Base-by-base conservation (phyloP, 106 monocot genomes). In the Dendrobium nobile region DNA sequence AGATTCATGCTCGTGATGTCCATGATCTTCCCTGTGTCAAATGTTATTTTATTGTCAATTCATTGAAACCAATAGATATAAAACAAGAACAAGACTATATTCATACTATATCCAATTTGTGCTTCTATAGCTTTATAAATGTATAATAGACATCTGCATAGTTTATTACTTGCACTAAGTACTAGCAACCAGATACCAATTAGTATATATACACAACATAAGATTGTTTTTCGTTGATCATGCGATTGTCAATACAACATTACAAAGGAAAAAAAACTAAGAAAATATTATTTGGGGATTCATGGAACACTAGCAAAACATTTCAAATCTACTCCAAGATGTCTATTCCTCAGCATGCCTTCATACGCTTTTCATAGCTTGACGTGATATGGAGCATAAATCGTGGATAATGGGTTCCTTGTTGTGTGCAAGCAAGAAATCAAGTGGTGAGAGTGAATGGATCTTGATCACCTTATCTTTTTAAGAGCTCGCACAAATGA, bases 1-100 rank as follows among this genome's bases (percentile, higher is more conserved):
- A 51, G 95, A 90, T 58, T 92, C 95, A 78, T 95, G 95, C 7
- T 92, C 92, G 81, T 95, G 92, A 54, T 95, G 98, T 56, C 98
- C 98, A 54, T 95, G 91, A 76, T 91, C 86, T 13, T 95, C 98
- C 89, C 98, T 98, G 88, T 55, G 48, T 54, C 13, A 85, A 77
- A 80, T 47, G 19, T 26, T 9, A 55, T 24, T 51, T 44, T 67
- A 72, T 77, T 47, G 9, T 15, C 15, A 83, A 72, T 59, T 58
- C 48, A 72, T 45, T 44, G 51, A 83, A 41, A 75, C 24, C 44
- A 44, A 31, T 42, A 2, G 20, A 74, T 42, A 74, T 42, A 43
- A 70, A 70, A 16, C 33, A 37, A 37, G 33, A 33, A 70, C 28
- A 28, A 51, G 51, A 70, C 0, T 37, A 37, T 37, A 16, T 40